Evolutionary conservation across 2,329 filamentous ascomycete genomes (phyloP).

Genomic region (Talaromyces sp.): DNA sequence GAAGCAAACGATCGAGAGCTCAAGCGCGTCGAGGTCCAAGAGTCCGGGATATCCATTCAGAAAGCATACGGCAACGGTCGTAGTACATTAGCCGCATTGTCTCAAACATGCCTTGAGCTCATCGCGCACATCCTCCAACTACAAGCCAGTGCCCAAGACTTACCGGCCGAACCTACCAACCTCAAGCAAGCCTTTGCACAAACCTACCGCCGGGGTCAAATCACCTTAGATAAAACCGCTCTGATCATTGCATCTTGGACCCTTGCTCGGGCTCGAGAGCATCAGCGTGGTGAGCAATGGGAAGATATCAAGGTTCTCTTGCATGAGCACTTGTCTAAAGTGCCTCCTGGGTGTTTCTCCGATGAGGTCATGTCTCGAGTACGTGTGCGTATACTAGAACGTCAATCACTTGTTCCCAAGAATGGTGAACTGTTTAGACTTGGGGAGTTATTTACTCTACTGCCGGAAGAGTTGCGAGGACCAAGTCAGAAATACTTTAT

Average conservation of each 20-base stretch:
- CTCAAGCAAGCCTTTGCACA: slow-evolving; percentile 46
- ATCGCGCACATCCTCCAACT: slow-evolving; percentile 42
- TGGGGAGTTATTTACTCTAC: slow-evolving; percentile 32
- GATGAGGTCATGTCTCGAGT: slow-evolving; percentile 32
- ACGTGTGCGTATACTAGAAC: slow-evolving; percentile 35
- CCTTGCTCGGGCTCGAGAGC: slow-evolving; percentile 37
- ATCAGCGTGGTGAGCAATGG: slow-evolving; percentile 27
- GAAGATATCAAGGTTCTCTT: slow-evolving; percentile 33
- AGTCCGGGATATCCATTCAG: slow-evolving; percentile 34
- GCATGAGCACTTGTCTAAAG: slow-evolving; percentile 31
- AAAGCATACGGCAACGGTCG: slow-evolving; percentile 40
- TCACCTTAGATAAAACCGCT: slow-evolving; percentile 43
- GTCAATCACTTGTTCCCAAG: slow-evolving; percentile 35
- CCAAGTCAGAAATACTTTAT: slow-evolving; percentile 25
- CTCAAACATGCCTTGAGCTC: slow-evolving; percentile 46
- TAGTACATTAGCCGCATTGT: slow-evolving; percentile 42
- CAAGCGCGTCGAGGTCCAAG: slow-evolving; percentile 36
- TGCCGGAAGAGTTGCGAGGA: slow-evolving; percentile 31
- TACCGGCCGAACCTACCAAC: slow-evolving; percentile 35
- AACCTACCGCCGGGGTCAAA: slow-evolving; percentile 46
- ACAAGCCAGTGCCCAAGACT: slow-evolving; percentile 29
- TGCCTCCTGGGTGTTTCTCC: slow-evolving; percentile 34
- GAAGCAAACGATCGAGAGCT: slow-evolving; percentile 46
- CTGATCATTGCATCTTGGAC: slow-evolving; percentile 44
- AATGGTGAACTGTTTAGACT: slow-evolving; percentile 42